Base-by-base conservation (phyloP, 768 basidiomycete genomes). In the Cubamyces lactineus region DNA sequence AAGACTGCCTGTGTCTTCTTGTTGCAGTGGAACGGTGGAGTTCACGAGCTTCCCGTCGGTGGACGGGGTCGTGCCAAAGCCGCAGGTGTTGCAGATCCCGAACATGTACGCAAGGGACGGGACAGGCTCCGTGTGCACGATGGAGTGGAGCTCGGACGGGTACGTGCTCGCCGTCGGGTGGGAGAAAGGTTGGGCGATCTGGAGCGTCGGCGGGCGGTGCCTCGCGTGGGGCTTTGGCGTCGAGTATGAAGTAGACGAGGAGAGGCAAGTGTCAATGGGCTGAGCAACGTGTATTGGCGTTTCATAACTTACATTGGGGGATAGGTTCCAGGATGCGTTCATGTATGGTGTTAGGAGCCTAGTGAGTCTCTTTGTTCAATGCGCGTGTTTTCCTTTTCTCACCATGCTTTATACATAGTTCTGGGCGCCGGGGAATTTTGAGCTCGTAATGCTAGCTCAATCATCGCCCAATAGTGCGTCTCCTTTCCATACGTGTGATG, bases 81-180 rank as follows among this genome's bases (percentile, higher is more conserved):
- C 89, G 1, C 85, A 91, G 69, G 76, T 74, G 19, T 75, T 93
- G 50, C 75, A 84, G 23, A 74, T 89, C n/a, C 86, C 88, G 5
- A 84, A 86, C 63, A 79, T 84, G 40, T 84, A 85, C 63, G 82
- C 80, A 63, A 79, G 78, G 47, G 78, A 81, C 8, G 70, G 72
- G 23, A 83, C 80, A 5, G 92, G 92, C 1, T 75, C 82, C 42
- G 86, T 94, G 5, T 83, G 74, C 61, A 73, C 84, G 12, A 79
- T 96, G 73, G 86, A 94, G 67, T 98, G 96, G 96, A 96, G 92
- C 53, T 92, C 92, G 0, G 97, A 99, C 74, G 96, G 96, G 2
- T 95, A 95, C 75, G 93, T 92, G 6, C 79, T 99, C 12, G 96
- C 95, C 38, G 94, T 94, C 2, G 96, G 94, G 0, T 97, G 94